phyloP scores from a whole-genome alignment of 2,329 filamentous ascomycete genomes.

The Tolypocladium amazonense region DNA sequence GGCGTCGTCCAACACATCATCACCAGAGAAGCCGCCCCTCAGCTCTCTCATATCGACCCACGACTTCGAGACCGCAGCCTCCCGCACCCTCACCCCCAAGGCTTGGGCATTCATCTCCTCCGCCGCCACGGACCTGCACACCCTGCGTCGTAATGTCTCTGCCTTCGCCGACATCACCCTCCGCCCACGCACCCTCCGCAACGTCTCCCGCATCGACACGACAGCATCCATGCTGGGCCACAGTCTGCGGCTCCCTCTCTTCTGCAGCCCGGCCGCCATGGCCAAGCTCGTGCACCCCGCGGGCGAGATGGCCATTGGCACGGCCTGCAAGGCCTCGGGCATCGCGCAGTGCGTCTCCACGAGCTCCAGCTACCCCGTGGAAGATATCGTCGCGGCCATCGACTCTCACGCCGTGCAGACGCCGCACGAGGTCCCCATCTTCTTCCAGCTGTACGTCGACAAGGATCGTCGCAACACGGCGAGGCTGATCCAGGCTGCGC shows the following conservation, averaged over 20 bases:
- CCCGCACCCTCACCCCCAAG: constrained; percentile 44
- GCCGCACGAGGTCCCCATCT: constrained; percentile 12
- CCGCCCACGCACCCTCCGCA: constrained; percentile 45
- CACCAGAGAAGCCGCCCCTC: constrained; percentile 5
- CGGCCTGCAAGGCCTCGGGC: constrained; percentile 35
- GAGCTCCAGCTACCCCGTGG: constrained; percentile 46
- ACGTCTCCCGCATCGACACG: constrained; percentile 42
- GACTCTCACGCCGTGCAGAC: neutral
- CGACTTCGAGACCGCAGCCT: constrained; percentile 50
- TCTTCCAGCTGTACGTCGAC: constrained; percentile 55
- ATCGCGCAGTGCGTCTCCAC: constrained; percentile 53
- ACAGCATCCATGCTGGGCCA: constrained; percentile 43
- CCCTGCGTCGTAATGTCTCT: constrained; percentile 43
- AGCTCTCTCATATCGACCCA: constrained; percentile 20
- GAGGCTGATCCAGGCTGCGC: constrained; percentile 33
- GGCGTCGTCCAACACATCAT: neutral
- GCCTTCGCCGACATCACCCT: constrained; percentile 46
- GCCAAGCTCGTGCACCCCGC: constrained; percentile 51
- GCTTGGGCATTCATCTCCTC: constrained; percentile 63
- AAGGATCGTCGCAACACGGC: constrained; percentile 41
- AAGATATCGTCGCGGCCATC: constrained; percentile 32
- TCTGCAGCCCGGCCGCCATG: constrained; percentile 55
- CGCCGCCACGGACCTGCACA: constrained; percentile 50
- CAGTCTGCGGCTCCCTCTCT: constrained; percentile 44
- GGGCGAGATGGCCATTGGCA: constrained; percentile 49